Evolutionary conservation across 345 rosid species (phyloP).

Genomic region (Eucalyptus erythrocorys): DNA sequence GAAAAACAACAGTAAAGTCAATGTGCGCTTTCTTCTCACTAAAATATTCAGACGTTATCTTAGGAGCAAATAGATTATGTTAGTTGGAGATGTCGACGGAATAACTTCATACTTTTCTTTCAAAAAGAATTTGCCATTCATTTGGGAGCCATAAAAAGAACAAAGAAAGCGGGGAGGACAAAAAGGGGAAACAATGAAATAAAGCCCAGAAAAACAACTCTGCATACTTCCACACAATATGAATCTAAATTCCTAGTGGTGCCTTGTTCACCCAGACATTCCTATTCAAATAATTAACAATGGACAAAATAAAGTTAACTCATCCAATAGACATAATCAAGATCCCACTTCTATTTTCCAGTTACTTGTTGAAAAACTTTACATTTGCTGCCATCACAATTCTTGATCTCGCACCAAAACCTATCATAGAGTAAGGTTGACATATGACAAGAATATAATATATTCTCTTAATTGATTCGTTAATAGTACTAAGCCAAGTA

Average conservation of each 20-base stretch:
- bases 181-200: background rate
- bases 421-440: background rate
- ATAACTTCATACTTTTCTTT: background rate
- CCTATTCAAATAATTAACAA: background rate
- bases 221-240: background rate
- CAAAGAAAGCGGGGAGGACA: background rate
- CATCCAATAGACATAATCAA: background rate
- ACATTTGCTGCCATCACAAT: background rate
- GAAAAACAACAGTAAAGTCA: background rate
- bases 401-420: background rate
- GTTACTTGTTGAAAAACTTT: background rate
- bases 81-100: background rate
- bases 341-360: background rate
- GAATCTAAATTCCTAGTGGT: background rate
- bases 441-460: background rate
- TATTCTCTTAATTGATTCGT: background rate
- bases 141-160: background rate
- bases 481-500: background rate
- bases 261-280: background rate
- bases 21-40: background rate
- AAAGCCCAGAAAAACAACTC: background rate
- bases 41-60: background rate
- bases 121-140: background rate
- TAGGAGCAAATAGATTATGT: background rate
- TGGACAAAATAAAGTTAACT: background rate